These are phyloP conservation scores for Tolypocladium album DNA, from an alignment of 2,329 filamentous ascomycete genomes.

Conservation along the genomic window DNA sequence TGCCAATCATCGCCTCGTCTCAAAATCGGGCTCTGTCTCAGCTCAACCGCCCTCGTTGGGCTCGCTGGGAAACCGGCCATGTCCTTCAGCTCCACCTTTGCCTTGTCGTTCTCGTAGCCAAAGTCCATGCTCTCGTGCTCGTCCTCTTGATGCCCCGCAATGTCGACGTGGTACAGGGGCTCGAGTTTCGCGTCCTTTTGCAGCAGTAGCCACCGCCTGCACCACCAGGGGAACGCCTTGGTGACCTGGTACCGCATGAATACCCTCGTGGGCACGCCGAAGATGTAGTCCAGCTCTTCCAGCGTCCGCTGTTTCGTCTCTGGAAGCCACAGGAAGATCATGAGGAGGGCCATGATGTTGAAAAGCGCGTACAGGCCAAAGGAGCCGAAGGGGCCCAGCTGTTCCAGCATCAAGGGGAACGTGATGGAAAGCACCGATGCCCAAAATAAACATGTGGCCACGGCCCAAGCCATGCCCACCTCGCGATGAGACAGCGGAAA, in stretches of 20 bases:
- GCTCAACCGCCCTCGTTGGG: constrained; percentile 8
- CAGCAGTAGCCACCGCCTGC: constrained; percentile 45
- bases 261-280: constrained; percentile 46
- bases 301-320: constrained; percentile 48
- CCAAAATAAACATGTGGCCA: constrained; percentile 54
- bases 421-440: constrained; percentile 52
- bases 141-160: constrained; percentile 18
- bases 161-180: constrained; percentile 31
- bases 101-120: constrained; percentile 26
- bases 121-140: constrained; percentile 15
- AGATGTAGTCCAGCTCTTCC: constrained; percentile 48
- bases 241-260: constrained; percentile 47
- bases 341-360: constrained; percentile 41
- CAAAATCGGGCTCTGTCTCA: not conserved
- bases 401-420: constrained; percentile 44
- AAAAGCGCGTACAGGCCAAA: constrained; percentile 45
- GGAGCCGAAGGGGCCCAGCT: constrained; percentile 33
- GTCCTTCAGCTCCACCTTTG: constrained; percentile 27
- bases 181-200: constrained; percentile 29
- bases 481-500: constrained; percentile 62
- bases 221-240: constrained; percentile 48
- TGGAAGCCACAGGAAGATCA: constrained; percentile 47
- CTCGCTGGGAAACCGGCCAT: constrained; percentile 17
- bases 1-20: not conserved
- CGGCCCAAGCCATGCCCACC: constrained; percentile 60